phyloP scores from a whole-genome alignment of 257 asterid genomes.

The Primulina huaijiensis region DNA sequence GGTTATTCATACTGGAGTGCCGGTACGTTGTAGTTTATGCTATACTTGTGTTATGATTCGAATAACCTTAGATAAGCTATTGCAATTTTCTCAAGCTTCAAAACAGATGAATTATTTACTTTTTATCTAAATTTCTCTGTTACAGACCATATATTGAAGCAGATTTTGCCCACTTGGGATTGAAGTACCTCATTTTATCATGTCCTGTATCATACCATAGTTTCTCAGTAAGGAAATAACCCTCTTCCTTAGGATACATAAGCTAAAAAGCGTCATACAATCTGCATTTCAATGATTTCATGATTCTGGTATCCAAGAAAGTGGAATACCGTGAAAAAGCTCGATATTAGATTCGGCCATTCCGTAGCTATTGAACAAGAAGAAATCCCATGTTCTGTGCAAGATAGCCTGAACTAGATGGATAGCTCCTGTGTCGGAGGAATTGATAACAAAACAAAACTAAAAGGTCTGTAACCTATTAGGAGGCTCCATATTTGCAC shows the following conservation, averaged over 20 bases:
- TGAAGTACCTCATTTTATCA: constrained; percentile 34
- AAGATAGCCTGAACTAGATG: not conserved
- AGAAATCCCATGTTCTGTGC: not conserved
- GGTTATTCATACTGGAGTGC: constrained; percentile 91
- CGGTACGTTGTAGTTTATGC: constrained; percentile 39
- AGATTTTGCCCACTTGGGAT: constrained; percentile 85
- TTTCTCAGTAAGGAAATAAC: too few relatives aligned
- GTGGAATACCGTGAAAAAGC: not conserved
- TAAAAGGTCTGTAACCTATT: not conserved
- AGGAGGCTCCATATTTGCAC: constrained; percentile 41
- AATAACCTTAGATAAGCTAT: not conserved
- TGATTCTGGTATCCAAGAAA: too few relatives aligned
- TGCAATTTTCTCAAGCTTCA: not conserved
- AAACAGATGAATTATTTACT: not conserved
- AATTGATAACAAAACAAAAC: not conserved
- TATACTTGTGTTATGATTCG: too few relatives aligned
- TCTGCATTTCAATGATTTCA: too few relatives aligned
- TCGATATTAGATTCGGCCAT: not conserved
- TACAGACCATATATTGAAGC: constrained; percentile 84
- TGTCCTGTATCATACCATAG: not conserved
- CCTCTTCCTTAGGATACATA: not conserved
- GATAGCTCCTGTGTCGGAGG: not conserved
- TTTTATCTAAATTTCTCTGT: constrained; percentile 26
- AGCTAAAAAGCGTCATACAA: too few relatives aligned
- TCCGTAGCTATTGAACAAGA: not conserved